Evolutionary conservation across 495 filamentous ascomycete genomes (phyloP), one percentile per base, ranked within the genome.

Genomic region (Aspergillus campestris): DNA sequence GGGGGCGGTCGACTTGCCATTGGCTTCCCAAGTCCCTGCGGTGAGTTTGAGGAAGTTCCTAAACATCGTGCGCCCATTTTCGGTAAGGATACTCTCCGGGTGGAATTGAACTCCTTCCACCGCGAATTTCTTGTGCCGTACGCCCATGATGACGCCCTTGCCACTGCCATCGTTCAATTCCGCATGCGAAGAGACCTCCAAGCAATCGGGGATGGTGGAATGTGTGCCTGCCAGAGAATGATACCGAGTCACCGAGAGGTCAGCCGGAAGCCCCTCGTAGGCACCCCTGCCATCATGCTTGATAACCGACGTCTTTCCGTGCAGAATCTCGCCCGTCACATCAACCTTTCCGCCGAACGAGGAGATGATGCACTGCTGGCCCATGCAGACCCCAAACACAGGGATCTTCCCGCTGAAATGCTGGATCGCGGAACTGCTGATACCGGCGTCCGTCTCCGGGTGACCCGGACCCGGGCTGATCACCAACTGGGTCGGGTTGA

Each of bases 371-470:
- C 90, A 97, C 74, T 99, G 92, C 79, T 94, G 84, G 53, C 92
- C 92, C 90, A 99, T 96, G 60, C 92, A 99, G 12, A 99, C 92
- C 14, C 92, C 92, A 31, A 99, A 79, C n/a, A 99, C 75, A 0
- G 92, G 92, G 34, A 99, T 86, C 65, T 94, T 96, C 28, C 92
- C 92, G n/a, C 83, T 80, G 62, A 97, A 99, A 61, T 97, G 70
- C 52, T 79, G 66, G 59, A 99, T 95, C 32, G 88, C 92, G 57
- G 88, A 85, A 53, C 82, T 87, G 59, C 89, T 95, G 56, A 97
- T 81, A 42, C 92, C 92, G 3, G 92, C 87, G 67, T 99, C 94
- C 31, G 79, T 86, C 44, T 75, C 69, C 2, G 92, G 92, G 61
- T 97, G 94, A 13, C 92, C 92, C 7, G 92, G 92, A 31, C 92